Conservation (phyloP, 208 protist species). For the Porcisia deanei region DNA sequence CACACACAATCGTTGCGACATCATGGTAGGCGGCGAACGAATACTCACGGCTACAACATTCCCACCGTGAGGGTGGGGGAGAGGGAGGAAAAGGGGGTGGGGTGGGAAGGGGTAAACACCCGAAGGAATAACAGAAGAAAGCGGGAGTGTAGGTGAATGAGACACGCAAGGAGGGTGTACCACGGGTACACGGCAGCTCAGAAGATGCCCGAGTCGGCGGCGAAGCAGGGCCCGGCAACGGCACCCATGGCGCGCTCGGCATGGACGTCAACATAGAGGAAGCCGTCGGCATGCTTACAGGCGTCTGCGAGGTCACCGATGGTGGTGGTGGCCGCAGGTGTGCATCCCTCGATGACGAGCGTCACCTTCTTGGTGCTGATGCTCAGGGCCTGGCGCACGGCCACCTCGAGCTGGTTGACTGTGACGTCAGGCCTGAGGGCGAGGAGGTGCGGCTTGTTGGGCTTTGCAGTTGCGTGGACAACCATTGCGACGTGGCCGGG, state of each 20-base stretch:
- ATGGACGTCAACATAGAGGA: conserved; percentile 19
- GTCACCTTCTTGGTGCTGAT: conserved; percentile 20
- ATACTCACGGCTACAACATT: too few species aligned
- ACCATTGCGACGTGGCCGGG: conserved; percentile 19
- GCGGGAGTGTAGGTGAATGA: too few species aligned
- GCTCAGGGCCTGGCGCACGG: conserved; percentile 4
- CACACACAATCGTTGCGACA: too few species aligned
- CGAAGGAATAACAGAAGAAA: too few species aligned
- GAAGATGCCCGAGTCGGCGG: not conserved
- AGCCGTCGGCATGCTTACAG: conserved; percentile 16
- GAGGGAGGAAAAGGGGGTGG: too few species aligned
- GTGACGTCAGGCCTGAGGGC: conserved; percentile 27
- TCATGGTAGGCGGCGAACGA: too few species aligned
- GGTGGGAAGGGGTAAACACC: too few species aligned
- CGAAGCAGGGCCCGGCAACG: not conserved
- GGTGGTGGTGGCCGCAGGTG: conserved; percentile 15
- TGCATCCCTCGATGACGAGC: conserved; percentile 29
- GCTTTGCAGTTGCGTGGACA: conserved; percentile 17
- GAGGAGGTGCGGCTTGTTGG: conserved; percentile 2
- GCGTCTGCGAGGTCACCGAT: conserved; percentile 20
- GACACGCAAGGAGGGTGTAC: too few species aligned
- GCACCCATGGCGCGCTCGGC: not conserved
- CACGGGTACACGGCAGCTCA: too few species aligned
- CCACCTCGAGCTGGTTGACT: conserved; percentile 19
- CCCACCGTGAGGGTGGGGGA: too few species aligned